Evolutionary conservation across 2,329 filamentous ascomycete genomes (phyloP).

Genomic region (Pleurostoma richardsiae): DNA sequence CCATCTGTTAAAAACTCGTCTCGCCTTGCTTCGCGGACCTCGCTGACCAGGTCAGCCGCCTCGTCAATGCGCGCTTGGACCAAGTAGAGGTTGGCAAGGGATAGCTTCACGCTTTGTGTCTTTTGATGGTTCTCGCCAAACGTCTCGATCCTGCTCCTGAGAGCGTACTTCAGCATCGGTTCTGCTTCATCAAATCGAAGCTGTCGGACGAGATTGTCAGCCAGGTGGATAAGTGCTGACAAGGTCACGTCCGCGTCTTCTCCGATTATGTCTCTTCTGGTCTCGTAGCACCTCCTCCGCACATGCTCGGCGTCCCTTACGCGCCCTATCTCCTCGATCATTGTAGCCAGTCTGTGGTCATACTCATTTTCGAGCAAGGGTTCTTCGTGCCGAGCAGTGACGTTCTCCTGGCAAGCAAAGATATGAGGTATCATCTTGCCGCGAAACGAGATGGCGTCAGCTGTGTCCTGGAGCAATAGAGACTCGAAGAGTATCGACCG

Average conservation of each 20-base stretch:
- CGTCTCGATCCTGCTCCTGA: not conserved
- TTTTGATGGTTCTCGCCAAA: too few relatives aligned
- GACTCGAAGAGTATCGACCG: constrained; percentile 3
- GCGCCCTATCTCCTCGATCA: too few relatives aligned
- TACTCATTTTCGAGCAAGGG: not conserved
- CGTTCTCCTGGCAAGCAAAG: not conserved
- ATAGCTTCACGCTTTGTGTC: too few relatives aligned
- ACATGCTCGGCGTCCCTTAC: too few relatives aligned
- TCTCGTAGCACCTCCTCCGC: too few relatives aligned
- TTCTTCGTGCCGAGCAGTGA: not conserved
- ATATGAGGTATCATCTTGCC: not conserved
- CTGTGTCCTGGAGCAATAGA: not conserved
- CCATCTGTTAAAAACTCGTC: too few relatives aligned
- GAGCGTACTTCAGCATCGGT: not conserved
- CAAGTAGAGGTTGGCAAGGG: too few relatives aligned
- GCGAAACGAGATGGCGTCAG: not conserved
- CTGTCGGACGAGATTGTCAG: not conserved
- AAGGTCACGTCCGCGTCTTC: not conserved
- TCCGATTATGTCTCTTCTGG: not conserved
- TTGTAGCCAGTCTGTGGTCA: too few relatives aligned
- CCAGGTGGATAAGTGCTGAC: not conserved
- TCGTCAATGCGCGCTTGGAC: too few relatives aligned
- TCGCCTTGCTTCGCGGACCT: too few relatives aligned
- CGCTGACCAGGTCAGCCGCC: too few relatives aligned
- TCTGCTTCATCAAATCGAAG: not conserved